Base-by-base conservation (phyloP, 768 basidiomycete genomes). In the Exsudoporus frostii region DNA sequence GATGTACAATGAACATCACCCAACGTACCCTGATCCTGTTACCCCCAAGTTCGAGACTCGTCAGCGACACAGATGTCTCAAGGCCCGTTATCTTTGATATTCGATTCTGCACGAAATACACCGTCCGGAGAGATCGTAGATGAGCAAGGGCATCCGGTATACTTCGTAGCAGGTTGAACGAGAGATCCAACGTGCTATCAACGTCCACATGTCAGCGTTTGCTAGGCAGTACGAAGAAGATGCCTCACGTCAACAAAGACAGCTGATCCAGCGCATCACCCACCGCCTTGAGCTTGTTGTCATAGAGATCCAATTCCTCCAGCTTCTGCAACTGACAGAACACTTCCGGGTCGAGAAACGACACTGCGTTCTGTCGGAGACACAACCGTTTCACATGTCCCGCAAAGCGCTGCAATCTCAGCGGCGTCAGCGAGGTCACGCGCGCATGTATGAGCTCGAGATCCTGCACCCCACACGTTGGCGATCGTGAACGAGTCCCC, bases 91-190 rank as follows among this genome's bases (percentile, higher is more conserved):
- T 92, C 57, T 80, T 81, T 15, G 83, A 82, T 63, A 98, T 96
- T 70, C 88, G 89, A 73, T 99, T 98, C 72, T 99, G 97, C 5
- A 99, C 92, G 62, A 99, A 92, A 72, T 95, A 99, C 25, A 95
- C 76, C 0, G 88, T 91, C 34, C 79, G 73, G 30, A 99, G 76
- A 5, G 81, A 78, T 4, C 71, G 73, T 3, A 96, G 77, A 49
- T 75, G 67, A 10, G 76, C 68, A 13, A 94, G 68, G 7, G 77
- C 72, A 39, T 86, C 83, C 1, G 91, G 88, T 37, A 94, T 74
- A 24, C 76, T 70, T 54, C 84, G 82, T 51, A 98, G 71, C 25
- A 96, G 78, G 73, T 99, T 99, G 79, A 97, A 99, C 1, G 96
- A 98, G 42, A 98, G 75, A 74, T 98, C 97, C 47, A 99, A 75